Evolutionary conservation across 2,329 filamentous ascomycete genomes (phyloP).

Genomic region (Penicillium sp.): DNA sequence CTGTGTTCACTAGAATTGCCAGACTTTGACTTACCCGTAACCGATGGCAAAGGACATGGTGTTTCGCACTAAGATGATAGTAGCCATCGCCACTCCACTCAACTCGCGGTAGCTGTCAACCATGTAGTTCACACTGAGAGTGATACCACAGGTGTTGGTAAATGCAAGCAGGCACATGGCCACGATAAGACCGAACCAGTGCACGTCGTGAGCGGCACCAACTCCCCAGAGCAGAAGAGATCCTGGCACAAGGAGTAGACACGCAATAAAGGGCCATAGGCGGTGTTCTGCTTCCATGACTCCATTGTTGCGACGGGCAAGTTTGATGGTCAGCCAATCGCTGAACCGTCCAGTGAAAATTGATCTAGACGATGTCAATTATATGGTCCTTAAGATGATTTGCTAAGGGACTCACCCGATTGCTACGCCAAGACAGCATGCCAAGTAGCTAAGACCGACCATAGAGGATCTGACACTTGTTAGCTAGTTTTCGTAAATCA

Average conservation of each 20-base stretch:
- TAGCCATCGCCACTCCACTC: constrained; percentile 42
- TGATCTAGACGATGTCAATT: constrained; percentile 24
- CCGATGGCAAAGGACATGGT: constrained; percentile 51
- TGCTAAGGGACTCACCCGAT: constrained; percentile 24
- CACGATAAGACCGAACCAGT: constrained; percentile 45
- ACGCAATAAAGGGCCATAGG: constrained; percentile 40
- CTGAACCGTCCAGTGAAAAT: constrained; percentile 42
- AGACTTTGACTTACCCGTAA: constrained; percentile 35
- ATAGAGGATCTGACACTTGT: constrained; percentile 33
- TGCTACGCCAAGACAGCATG: constrained; percentile 36
- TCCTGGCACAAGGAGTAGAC: constrained; percentile 36
- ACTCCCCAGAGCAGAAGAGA: constrained; percentile 43
- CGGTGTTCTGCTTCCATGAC: constrained; percentile 45
- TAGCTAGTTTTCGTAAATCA: constrained; percentile 6
- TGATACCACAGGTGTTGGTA: constrained; percentile 38
- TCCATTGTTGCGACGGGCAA: constrained; percentile 42
- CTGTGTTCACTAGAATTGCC: not conserved
- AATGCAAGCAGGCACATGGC: constrained; percentile 46
- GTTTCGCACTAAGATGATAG: constrained; percentile 49
- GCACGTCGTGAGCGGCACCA: constrained; percentile 43
- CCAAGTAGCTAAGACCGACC: constrained; percentile 41
- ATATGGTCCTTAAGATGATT: not conserved
- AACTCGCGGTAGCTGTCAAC: constrained; percentile 45
- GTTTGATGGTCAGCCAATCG: constrained; percentile 40
- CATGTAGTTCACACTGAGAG: constrained; percentile 42